phyloP scores from a whole-genome alignment of 2,329 filamentous ascomycete species.

The Cladosporium sp. region DNA sequence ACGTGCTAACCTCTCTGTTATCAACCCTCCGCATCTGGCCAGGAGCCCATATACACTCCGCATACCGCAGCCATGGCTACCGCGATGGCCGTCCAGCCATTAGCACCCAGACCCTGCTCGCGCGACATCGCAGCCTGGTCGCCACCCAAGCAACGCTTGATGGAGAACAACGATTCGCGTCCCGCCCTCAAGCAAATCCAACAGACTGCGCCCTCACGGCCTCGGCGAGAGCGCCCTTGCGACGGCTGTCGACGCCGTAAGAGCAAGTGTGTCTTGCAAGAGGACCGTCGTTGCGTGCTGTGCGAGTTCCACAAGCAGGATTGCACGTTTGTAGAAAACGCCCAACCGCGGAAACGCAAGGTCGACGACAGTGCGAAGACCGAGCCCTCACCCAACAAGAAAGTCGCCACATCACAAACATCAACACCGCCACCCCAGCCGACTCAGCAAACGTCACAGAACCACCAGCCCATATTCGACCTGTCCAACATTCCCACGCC shows the following conservation, averaged over 20 bases:
- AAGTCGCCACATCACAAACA: conserved; percentile 17
- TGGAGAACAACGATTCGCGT: conserved; percentile 41
- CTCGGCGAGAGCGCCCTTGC: conserved; percentile 46
- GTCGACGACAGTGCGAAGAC: conserved; percentile 50
- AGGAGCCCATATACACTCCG: conserved; percentile 14
- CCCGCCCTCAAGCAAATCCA: conserved; percentile 32
- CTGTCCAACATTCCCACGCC: not conserved
- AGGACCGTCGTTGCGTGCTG: conserved; percentile 67
- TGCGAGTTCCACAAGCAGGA: conserved; percentile 75
- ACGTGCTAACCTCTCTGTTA: conserved; percentile 16
- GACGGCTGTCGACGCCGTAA: conserved; percentile 71
- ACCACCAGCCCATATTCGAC: conserved; percentile 8
- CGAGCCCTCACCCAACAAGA: conserved; percentile 23
- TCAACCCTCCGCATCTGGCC: conserved; percentile 19
- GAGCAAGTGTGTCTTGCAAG: conserved; percentile 72
- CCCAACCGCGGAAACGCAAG: conserved; percentile 75
- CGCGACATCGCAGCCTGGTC: conserved; percentile 44
- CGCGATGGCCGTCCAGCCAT: conserved; percentile 45
- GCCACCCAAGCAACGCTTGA: conserved; percentile 35
- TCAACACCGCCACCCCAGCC: conserved; percentile 12
- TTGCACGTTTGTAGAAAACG: conserved; percentile 74
- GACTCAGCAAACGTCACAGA: conserved; percentile 3
- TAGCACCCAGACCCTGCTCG: conserved; percentile 42
- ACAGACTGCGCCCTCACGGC: conserved; percentile 22
- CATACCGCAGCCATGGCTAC: conserved; percentile 39